A percentile compares a stretch with the other conserved stretches of the same genome.
Conservation (phyloP, 345 rosid species). For the Eucalyptus shirleyi region DNA sequence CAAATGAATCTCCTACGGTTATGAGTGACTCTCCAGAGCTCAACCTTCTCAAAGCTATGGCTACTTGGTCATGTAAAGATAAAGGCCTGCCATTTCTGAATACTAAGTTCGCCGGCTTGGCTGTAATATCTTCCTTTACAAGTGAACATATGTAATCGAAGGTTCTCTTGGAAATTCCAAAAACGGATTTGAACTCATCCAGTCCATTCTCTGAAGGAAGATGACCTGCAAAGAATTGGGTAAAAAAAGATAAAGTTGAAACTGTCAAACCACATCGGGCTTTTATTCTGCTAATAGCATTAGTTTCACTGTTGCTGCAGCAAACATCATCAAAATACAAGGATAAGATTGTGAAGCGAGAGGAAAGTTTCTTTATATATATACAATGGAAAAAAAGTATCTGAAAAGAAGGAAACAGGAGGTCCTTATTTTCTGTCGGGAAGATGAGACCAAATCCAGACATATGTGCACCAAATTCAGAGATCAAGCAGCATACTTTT, state of each 20-base stretch:
- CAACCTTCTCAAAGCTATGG: constrained; percentile 48
- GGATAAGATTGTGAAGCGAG: background rate
- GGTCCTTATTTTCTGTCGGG: background rate
- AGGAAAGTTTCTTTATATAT: background rate
- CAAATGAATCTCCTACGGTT: constrained; percentile 34
- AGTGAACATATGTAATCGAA: constrained; percentile 48
- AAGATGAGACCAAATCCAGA: background rate
- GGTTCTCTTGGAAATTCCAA: constrained; percentile 36
- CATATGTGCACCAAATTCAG: background rate
- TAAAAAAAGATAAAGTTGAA: background rate
- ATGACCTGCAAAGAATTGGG: constrained; percentile 18
- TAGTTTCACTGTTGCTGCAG: background rate
- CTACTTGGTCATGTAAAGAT: constrained; percentile 41
- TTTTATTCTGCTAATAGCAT: background rate
- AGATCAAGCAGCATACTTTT: background rate
- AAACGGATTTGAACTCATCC: constrained; percentile 22
- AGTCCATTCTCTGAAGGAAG: constrained; percentile 19
- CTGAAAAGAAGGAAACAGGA: background rate
- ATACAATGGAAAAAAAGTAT: background rate
- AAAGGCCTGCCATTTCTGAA: constrained; percentile 31
- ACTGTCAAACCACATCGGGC: background rate
- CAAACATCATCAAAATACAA: background rate
- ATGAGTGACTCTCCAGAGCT: constrained; percentile 44
- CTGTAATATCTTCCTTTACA: constrained; percentile 30
- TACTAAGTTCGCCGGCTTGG: constrained; percentile 21